Evolutionary conservation across 208 protist species (phyloP).

Genomic region (Porcisia hertigi): DNA sequence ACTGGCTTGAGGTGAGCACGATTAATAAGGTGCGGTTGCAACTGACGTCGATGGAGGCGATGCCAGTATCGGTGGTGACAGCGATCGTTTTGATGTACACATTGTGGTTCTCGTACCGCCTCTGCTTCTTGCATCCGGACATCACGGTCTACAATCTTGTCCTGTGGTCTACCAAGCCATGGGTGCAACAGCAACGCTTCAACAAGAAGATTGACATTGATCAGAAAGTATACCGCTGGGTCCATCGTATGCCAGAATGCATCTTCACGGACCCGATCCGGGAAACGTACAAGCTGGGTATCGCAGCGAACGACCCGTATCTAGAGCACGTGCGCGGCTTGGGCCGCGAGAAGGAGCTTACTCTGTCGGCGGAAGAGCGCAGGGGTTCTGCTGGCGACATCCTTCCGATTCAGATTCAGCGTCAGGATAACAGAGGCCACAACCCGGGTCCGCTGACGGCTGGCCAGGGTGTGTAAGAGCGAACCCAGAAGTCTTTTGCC

Average conservation of each 20-base stretch:
- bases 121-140: conserved; percentile 82
- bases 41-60: conserved; percentile 52
- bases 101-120: conserved; percentile 72
- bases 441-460: conserved; percentile 54
- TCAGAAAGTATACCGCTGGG: conserved; percentile 79
- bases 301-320: conserved; percentile 81
- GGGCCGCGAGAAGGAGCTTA: conserved; percentile 76
- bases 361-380: conserved; percentile 42
- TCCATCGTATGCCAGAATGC: conserved; percentile 79
- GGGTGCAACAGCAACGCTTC: conserved; percentile 84
- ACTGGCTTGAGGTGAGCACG: conserved; percentile 89
- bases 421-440: conserved; percentile 68
- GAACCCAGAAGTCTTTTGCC: neutral
- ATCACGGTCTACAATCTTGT: conserved; percentile 87
- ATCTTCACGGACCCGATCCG: conserved; percentile 60
- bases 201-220: conserved; percentile 87
- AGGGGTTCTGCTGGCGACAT: conserved; percentile 51
- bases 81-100: conserved; percentile 57
- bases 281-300: conserved; percentile 65
- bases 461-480: conserved; percentile 23
- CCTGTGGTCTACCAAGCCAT: conserved; percentile 80
- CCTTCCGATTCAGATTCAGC: conserved; percentile 48
- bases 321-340: conserved; percentile 74
- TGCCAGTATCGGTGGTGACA: conserved; percentile 53
- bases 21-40: conserved; percentile 84